phyloP scores from a whole-genome alignment of 2,329 filamentous ascomycete species.

The Annulohypoxylon truncatum region DNA sequence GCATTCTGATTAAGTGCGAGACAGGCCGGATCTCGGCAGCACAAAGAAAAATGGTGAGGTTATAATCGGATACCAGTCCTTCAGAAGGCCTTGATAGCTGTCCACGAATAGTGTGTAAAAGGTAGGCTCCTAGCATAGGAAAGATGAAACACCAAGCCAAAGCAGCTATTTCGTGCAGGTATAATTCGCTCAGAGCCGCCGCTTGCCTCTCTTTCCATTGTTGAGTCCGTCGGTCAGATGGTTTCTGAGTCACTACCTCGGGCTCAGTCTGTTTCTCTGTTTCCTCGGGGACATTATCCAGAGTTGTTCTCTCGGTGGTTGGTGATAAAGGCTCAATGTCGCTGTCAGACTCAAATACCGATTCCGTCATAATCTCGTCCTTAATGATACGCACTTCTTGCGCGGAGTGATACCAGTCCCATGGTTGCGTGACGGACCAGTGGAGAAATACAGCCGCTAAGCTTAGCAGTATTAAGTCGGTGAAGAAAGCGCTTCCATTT shows the following conservation, averaged over 20 bases:
- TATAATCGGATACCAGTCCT: constrained; percentile 90
- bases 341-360: constrained; percentile 59
- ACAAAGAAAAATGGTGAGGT: constrained; percentile 89
- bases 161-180: constrained; percentile 78
- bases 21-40: constrained; percentile 87
- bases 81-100: constrained; percentile 87
- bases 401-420: constrained; percentile 82
- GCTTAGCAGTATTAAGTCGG: constrained; percentile 83
- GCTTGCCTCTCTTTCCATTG: constrained; percentile 47
- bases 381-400: constrained; percentile 67
- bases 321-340: constrained; percentile 51
- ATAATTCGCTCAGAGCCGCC: constrained; percentile 71
- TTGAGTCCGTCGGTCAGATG: constrained; percentile 33
- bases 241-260: constrained; percentile 7
- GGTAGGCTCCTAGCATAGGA: constrained; percentile 81
- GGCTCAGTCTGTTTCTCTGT: constrained; percentile 44
- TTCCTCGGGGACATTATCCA: constrained; percentile 61
- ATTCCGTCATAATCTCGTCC: constrained; percentile 58
- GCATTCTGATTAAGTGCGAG: constrained; percentile 82
- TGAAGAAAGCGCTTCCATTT: constrained; percentile 84
- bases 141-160: constrained; percentile 82
- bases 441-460: constrained; percentile 89
- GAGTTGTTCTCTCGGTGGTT: constrained; percentile 40
- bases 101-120: constrained; percentile 82
- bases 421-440: constrained; percentile 91